Base-by-base conservation (phyloP, 768 basidiomycete species). In the Lentinula sp. region DNA sequence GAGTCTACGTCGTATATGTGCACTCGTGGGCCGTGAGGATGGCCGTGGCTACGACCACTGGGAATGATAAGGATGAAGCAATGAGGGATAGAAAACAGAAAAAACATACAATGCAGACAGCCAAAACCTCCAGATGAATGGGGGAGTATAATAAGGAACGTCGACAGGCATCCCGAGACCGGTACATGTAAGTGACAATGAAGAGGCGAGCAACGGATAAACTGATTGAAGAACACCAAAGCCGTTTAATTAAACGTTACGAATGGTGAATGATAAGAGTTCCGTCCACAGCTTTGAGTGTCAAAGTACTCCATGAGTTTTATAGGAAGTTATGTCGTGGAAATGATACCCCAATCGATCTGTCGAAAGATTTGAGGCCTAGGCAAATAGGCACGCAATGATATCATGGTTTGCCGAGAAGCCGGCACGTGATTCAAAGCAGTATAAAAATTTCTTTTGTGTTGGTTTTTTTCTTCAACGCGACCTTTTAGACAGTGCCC, bases 1-100 rank as follows among this genome's bases (percentile, higher is more conserved):
- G 81, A 72, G 63, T 81, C 83, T 6, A 82, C 75, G 62, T 85
- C 77, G 63, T 84, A 85, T 2, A 78, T 66, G 64, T 85, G 83
- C 36, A 85, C 65, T 35, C 82, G 65, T 65, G 78, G 67, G 64
- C 74, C 63, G 61, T 74, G 63, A 65, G 13, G 42, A 57, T 32
- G 23, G 28, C 28, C 18, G 12, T 41, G 53, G 33, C 20, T 35
- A 42, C 36, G 55, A 41, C 55, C 55, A 23, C 55, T 56, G 39
- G 8, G 18, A 1, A 28, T 3, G 18, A 28, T 28, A 28, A 28
- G 28, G 28, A 28, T 28, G n/a, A 28, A 41, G 16, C 9, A n/a
- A 41, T 42, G 0, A 56, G 39, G 13, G 20, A 8, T 15, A 36
- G 36, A 23, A 4, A 13, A 33, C 32, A 33, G 35, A 39, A 13